Evolutionary conservation across 2,329 filamentous ascomycete genomes (phyloP), one percentile per base, ranked within the genome.

Genomic region (Botrytis paeoniae): DNA sequence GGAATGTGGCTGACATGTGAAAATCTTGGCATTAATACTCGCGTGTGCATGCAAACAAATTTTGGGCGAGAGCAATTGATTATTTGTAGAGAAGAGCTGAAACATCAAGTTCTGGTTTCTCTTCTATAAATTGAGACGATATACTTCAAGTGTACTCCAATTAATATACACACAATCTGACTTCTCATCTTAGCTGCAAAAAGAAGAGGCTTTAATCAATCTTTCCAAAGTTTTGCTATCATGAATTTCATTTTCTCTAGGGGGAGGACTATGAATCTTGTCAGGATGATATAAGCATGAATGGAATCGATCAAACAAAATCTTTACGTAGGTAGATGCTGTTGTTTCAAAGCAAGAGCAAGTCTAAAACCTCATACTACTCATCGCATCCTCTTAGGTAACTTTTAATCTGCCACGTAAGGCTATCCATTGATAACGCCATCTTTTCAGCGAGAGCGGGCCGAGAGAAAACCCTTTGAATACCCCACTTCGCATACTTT

Each of bases 401-500:
- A 57, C 35, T 57, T 32, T 48, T 39, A 59, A 60, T 41, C 35
- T 54, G 18, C 51, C 45, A 25, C 51, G 45, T 48, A 25, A 35
- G 37, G 12, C 57, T 20, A 45, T 45, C 39, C 29, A 48, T 57
- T 22, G 48, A n/a, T 35, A 45, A 29, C 43, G 32, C 43, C 64
- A 48, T 57, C 64, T 54, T 63, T 63, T n/a, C 68, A 35, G 20
- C 54, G 39, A 70, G 64, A 68, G 48, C 65, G 65, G 65, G 25
- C 35, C 65, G 25, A 57, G 35, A 54, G 48, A 29, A 70, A 70
- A 70, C 41, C 59, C 68, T 60, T 59, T 57, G 66, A 9, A 37
- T 70, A 61, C 59, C 68, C 60, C 69, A 70, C 69, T 29, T 48
- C 57, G 32, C 37, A 64, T 8, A 37, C 41, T 35, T n/a, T 41